phyloP scores from a whole-genome alignment of 495 filamentous ascomycete genomes.

The Neurospora tetraspora region DNA sequence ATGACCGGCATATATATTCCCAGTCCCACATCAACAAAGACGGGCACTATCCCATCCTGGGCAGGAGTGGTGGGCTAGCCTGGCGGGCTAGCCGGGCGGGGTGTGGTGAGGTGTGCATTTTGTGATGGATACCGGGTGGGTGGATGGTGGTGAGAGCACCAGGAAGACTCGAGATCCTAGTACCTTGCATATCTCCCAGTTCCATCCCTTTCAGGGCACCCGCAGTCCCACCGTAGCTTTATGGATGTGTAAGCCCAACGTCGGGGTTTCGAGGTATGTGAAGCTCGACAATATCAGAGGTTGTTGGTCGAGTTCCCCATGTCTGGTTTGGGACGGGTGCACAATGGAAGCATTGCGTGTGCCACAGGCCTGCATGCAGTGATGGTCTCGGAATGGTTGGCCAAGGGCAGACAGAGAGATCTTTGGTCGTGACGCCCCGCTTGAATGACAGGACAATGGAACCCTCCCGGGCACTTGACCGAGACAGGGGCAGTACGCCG shows the following conservation, averaged over 20 bases:
- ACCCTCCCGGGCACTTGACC: not conserved
- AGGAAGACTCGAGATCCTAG: not conserved
- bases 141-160: not conserved
- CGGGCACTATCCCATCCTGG: not conserved
- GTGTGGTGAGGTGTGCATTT: not conserved
- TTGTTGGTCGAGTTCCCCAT: not conserved
- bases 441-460: conserved; percentile 2
- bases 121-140: not conserved
- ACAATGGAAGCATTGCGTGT: not conserved
- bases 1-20: conserved; percentile 16
- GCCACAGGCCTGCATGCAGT: not conserved
- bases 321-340: not conserved
- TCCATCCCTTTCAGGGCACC: not conserved
- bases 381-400: not conserved
- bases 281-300: not conserved
- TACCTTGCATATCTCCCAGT: not conserved
- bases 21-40: conserved; percentile 1
- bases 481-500: conserved; percentile 12
- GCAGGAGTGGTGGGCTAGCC: not conserved
- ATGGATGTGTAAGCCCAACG: not conserved
- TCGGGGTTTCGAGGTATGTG: not conserved
- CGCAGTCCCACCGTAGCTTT: not conserved
- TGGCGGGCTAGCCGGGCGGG: not conserved
- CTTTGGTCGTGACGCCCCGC: conserved; percentile 1
- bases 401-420: not conserved